A percentile compares a stretch with the other conserved stretches of the same genome.
phyloP scores from a whole-genome alignment of 805 yeast species.

The Myxozyma neglecta region DNA sequence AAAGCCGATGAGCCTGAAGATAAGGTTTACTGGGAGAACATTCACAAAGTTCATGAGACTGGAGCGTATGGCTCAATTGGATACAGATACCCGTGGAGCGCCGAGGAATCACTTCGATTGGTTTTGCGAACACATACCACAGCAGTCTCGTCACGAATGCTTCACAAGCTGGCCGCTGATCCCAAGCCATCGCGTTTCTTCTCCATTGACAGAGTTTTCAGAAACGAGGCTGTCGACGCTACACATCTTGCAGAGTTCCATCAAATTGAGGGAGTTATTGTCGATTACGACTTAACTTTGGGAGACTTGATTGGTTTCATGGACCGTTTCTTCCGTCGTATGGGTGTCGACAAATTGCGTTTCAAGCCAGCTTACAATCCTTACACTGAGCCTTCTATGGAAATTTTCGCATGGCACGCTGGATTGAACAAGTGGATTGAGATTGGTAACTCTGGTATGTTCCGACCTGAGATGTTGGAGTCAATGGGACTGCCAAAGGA shows the following conservation, averaged over 20 bases:
- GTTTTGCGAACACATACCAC: constrained; percentile 98
- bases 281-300: constrained; percentile 89
- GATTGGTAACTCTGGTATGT: constrained; percentile 99
- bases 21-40: constrained; percentile 70
- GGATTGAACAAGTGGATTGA: constrained; percentile 97
- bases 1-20: constrained; percentile 82
- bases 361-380: constrained; percentile 99
- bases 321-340: constrained; percentile 93
- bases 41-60: constrained; percentile 79
- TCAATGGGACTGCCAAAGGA: constrained; percentile 96
- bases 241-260: constrained; percentile 99
- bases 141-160: constrained; percentile 85
- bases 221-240: constrained; percentile 99
- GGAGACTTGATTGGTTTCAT: constrained; percentile 97
- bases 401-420: constrained; percentile 93
- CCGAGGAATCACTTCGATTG: constrained; percentile 82
- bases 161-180: constrained; percentile 70
- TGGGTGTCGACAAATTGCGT: constrained; percentile 95
- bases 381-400: constrained; percentile 98
- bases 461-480: constrained; percentile 99
- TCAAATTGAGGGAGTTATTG: constrained; percentile 98
- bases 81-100: constrained; percentile 97
- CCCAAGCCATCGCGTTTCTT: constrained; percentile 79
- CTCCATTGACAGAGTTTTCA: constrained; percentile 96
- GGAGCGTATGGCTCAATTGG: constrained; percentile 96